Percentiles rank a stretch among this genome's conserved stretches.
phyloP scores from a whole-genome alignment of 176 grass and related monocot genomes.

The Poa annua region DNA sequence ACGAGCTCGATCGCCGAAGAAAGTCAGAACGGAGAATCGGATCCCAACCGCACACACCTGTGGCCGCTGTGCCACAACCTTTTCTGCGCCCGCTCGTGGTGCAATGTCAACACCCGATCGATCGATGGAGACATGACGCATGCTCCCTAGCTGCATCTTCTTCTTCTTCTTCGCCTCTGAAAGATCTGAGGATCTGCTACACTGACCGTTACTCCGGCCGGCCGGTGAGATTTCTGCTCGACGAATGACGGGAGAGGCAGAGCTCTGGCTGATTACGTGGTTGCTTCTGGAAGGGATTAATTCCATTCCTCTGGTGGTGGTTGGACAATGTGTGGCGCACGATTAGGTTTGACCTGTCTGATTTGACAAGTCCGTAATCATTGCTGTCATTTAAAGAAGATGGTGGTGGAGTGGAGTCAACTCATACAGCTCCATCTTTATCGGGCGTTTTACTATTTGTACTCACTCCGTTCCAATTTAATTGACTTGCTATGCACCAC shows the following conservation, averaged over 20 bases:
- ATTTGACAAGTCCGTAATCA: background rate
- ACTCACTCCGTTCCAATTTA: too few species aligned
- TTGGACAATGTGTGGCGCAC: background rate
- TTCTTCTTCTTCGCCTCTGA: background rate
- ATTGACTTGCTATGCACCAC: too few species aligned
- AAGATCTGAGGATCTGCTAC: background rate
- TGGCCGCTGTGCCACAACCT: background rate
- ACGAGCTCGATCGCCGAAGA: too few species aligned
- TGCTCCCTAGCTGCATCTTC: background rate
- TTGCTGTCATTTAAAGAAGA: background rate
- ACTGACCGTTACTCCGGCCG: background rate
- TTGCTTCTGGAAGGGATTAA: background rate
- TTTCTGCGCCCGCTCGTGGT: constrained; percentile 23
- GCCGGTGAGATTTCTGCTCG: background rate
- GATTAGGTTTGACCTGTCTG: constrained; percentile 44
- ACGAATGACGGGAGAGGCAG: background rate
- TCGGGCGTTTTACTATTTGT: background rate
- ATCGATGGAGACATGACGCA: too few species aligned
- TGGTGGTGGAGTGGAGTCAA: constrained; percentile 17
- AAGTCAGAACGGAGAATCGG: constrained; percentile 9
- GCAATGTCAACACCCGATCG: background rate
- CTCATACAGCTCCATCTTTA: constrained; percentile 11
- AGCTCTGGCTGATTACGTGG: background rate
- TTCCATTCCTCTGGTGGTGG: too few species aligned
- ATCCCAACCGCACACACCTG: background rate